Conservation (phyloP, 345 rosid species). For the Aegle marmelos region DNA sequence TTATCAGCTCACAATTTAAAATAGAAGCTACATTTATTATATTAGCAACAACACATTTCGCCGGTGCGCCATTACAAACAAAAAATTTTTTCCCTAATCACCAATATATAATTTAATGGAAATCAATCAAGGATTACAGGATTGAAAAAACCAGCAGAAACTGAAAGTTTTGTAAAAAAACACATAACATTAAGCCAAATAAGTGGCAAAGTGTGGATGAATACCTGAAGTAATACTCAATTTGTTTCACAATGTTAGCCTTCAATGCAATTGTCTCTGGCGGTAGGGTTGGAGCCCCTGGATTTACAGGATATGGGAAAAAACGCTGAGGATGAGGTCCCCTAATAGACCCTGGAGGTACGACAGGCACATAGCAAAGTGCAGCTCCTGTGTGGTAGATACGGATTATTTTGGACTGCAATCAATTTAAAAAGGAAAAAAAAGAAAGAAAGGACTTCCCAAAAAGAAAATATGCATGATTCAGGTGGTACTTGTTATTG, state of each 20-base stretch:
- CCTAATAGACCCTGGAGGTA: conserved; percentile 72
- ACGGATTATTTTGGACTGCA: conserved; percentile 15
- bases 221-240: conserved; percentile 96
- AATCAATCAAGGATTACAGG: neutral
- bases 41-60: neutral
- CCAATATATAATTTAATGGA: neutral
- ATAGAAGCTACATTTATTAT: neutral
- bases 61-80: neutral
- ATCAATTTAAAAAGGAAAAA: no score
- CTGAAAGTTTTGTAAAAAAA: neutral
- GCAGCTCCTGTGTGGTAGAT: conserved; percentile 50
- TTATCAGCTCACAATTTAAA: neutral
- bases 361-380: conserved; percentile 59
- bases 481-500: neutral
- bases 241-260: conserved; percentile 59
- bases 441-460: neutral
- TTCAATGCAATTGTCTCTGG: conserved; percentile 50
- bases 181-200: neutral
- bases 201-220: neutral
- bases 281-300: conserved; percentile 42
- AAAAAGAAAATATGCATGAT: neutral
- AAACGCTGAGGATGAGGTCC: conserved; percentile 67
- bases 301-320: conserved; percentile 55
- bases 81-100: neutral
- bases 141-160: neutral